A percentile compares a stretch with the other conserved stretches of the same genome.
Evolutionary conservation across 2,329 filamentous ascomycete genomes (phyloP).

Genomic region (Chrysoporthe deuterocubensis): DNA sequence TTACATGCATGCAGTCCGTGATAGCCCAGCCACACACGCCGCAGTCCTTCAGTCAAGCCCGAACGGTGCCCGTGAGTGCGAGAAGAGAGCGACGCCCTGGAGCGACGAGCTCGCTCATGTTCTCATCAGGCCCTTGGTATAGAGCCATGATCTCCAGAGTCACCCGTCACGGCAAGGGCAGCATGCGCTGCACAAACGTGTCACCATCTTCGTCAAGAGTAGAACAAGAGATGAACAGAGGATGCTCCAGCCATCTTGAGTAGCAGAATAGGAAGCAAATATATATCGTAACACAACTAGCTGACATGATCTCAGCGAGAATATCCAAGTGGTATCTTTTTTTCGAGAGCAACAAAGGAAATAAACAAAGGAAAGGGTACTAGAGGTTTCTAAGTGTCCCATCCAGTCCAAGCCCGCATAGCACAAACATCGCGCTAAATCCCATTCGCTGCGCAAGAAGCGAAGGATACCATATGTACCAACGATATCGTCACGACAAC

Average conservation of each 20-base stretch:
- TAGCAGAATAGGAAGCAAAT: neutral
- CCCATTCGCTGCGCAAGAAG: neutral
- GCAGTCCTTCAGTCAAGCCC: too few species aligned
- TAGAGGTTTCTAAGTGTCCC: neutral
- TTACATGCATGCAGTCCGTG: too few species aligned
- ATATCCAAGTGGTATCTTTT: conserved; percentile 27
- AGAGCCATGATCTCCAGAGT: neutral
- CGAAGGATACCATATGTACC: conserved; percentile 2
- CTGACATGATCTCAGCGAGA: conserved; percentile 10
- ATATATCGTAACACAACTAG: conserved; percentile 15
- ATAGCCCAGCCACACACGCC: too few species aligned
- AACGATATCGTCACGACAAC: conserved; percentile 1
- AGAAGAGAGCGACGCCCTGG: too few species aligned
- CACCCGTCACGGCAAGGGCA: neutral
- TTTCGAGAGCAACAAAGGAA: conserved; percentile 19
- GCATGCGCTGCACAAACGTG: neutral
- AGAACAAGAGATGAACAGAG: neutral
- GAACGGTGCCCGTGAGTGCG: too few species aligned
- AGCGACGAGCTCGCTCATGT: too few species aligned
- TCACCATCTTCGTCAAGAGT: neutral
- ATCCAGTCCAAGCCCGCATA: neutral
- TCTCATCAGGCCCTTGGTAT: neutral
- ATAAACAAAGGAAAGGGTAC: neutral
- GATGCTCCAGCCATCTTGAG: neutral
- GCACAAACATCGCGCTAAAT: neutral